These are phyloP conservation scores for Fusarium dlaminii DNA, from an alignment of 2,329 filamentous ascomycete genomes.

Conservation along the genomic window DNA sequence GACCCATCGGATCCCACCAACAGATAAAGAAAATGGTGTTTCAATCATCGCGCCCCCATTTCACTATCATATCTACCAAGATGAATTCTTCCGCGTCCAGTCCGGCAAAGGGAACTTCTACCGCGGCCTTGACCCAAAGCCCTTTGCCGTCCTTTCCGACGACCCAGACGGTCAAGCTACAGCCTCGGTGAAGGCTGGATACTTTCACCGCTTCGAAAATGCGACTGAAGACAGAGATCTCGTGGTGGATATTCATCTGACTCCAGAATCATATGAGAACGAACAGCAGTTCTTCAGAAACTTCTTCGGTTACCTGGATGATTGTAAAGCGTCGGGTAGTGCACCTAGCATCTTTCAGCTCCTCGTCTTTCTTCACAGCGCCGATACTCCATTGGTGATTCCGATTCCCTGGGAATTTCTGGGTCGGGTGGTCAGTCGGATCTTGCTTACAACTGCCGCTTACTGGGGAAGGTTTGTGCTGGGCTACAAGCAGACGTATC, in stretches of 20 bases:
- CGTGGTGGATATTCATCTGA: background rate
- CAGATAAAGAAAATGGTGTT: background rate
- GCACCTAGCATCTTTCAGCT: slow-evolving; percentile 5
- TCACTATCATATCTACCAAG: slow-evolving; percentile 10
- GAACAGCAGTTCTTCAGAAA: slow-evolving; percentile 9
- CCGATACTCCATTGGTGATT: background rate
- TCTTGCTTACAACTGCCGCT: background rate
- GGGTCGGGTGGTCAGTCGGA: background rate
- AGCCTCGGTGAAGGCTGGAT: background rate
- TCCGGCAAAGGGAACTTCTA: slow-evolving; percentile 2
- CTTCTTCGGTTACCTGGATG: slow-evolving; percentile 5
- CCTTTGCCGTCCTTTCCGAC: background rate
- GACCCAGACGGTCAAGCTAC: background rate
- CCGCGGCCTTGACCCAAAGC: background rate
- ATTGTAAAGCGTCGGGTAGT: background rate
- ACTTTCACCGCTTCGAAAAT: slow-evolving; percentile 13
- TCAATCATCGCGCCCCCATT: slow-evolving; percentile 1
- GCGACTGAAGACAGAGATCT: background rate
- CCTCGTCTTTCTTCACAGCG: slow-evolving; percentile 3
- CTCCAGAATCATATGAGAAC: background rate
- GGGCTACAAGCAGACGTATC: background rate
- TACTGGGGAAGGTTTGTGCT: background rate
- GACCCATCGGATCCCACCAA: slow-evolving; percentile 13
- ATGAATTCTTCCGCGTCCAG: background rate
- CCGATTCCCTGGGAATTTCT: background rate